phyloP scores from a whole-genome alignment of 2,329 filamentous ascomycete genomes.

The Scedosporium aurantiacum region DNA sequence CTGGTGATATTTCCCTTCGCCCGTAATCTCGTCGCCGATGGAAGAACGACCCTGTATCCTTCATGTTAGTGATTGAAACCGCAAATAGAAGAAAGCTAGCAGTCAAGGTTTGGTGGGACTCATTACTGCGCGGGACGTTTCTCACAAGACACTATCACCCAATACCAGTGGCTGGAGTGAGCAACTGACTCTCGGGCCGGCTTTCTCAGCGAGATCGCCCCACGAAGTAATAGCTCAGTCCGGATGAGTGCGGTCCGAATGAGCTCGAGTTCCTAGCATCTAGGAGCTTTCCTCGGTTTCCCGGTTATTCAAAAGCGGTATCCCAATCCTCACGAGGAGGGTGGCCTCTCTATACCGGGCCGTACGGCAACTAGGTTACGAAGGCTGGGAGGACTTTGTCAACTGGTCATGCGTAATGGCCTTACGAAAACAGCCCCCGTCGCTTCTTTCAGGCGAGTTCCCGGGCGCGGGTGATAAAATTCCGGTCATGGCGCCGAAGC shows the following conservation, averaged over 20 bases:
- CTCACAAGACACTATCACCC: background rate
- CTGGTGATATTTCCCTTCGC: background rate
- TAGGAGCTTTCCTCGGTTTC: background rate
- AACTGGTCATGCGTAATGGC: background rate
- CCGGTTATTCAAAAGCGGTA: background rate
- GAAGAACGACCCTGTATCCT: background rate
- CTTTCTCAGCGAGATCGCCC: too few relatives aligned
- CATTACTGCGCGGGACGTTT: background rate
- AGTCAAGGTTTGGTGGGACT: background rate
- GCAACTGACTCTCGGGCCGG: too few relatives aligned
- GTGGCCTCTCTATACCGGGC: background rate
- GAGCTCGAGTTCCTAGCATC: background rate
- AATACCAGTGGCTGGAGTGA: too few relatives aligned
- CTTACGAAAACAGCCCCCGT: background rate
- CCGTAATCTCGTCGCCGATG: background rate
- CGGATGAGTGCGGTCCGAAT: background rate
- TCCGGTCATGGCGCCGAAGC: background rate
- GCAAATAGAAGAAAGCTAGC: background rate
- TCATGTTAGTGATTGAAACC: background rate
- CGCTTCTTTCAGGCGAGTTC: background rate
- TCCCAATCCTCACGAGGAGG: background rate
- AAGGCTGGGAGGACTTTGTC: background rate
- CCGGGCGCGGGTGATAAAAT: background rate
- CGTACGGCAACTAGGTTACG: background rate
- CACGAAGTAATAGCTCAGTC: background rate